Percentiles rank a stretch among this genome's conserved stretches.
Evolutionary conservation across 768 basidiomycete species (phyloP).

Genomic region (Termitomyces sp.): DNA sequence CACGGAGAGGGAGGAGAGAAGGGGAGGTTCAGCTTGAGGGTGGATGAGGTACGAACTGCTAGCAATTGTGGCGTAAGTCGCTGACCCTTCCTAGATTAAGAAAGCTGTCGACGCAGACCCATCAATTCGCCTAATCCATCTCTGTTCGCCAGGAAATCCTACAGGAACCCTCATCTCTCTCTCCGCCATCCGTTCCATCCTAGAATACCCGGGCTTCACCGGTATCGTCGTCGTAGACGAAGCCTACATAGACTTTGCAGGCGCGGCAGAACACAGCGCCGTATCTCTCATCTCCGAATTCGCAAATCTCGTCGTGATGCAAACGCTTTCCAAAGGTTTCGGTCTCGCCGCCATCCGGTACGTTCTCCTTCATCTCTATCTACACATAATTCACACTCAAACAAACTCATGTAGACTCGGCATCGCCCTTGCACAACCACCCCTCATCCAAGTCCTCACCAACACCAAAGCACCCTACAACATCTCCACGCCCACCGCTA

Average conservation of each 20-base stretch:
- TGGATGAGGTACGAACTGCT: conserved; percentile 59
- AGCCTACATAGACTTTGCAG: conserved; percentile 94
- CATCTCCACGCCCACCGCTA: conserved; percentile 85
- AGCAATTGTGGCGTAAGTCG: background rate
- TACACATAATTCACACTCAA: background rate
- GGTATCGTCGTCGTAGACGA: conserved; percentile 95
- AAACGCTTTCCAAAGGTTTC: conserved; percentile 95
- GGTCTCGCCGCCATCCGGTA: conserved; percentile 94
- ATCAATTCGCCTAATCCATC: conserved; percentile 85
- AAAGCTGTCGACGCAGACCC: conserved; percentile 64
- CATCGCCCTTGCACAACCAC: conserved; percentile 84
- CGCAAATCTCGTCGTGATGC: conserved; percentile 87
- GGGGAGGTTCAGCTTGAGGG: conserved; percentile 69
- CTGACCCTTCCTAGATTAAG: conserved; percentile 52
- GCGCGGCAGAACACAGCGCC: conserved; percentile 51
- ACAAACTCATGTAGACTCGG: conserved; percentile 62
- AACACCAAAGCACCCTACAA: conserved; percentile 99
- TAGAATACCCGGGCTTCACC: conserved; percentile 80
- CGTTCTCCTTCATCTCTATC: conserved; percentile 22
- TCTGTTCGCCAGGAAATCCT: conserved; percentile 97
- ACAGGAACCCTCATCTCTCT: conserved; percentile 86
- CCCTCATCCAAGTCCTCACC: conserved; percentile 83
- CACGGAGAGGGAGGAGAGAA: conserved; percentile 70
- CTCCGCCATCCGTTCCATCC: conserved; percentile 57
- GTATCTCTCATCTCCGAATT: conserved; percentile 73